Evolutionary conservation across 306 rosid genomes (phyloP), one percentile per base, ranked within the genome.

Genomic region (Rubus idaeus): DNA sequence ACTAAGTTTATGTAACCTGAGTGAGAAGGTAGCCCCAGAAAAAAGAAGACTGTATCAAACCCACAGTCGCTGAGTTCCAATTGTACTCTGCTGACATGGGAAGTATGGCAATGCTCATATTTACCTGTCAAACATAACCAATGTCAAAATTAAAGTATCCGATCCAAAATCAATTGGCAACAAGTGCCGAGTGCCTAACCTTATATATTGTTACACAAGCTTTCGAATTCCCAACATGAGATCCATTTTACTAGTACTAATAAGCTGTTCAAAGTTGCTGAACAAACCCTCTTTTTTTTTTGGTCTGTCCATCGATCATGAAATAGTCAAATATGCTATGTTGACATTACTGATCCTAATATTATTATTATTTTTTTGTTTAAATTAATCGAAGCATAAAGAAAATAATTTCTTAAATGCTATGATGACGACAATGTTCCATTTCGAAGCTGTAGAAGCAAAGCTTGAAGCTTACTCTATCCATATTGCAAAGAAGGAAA

Each of bases 1-100:
- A 30, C 6, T 35, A 20, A 8, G 26, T 74, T 21, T 8, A 11
- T 60, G 49, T 74, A 74, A 92, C 99, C 94, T 95, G 99, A 75
- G 99, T 95, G 56, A 95, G 97, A 30, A 95, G 96, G 86, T 95
- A 96, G 62, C 99, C 99, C 98, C 99, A 96, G 91, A 95, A 96
- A 82, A 96, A 95, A n/a, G 99, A 95, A 74, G 99, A 95, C 75
- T 95, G 99, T 77, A 95, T 80, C 77, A 92, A 82, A 74, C 99
- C 99, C 53, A 96, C 99, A 67, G 99, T 96, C 14, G 85, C 75
- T 17, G 97, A 92, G 85, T 83, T 92, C 99, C 99, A 96, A 49
- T 88, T 81, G 79, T 75, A 92, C 83, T 96, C 96, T 55, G 97
- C 96, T 71, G 99, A 90, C 99, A 96, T 96, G 16, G 99, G 99